Base-by-base conservation (phyloP, 2,329 filamentous ascomycete genomes). In the Kalmusia sp. region DNA sequence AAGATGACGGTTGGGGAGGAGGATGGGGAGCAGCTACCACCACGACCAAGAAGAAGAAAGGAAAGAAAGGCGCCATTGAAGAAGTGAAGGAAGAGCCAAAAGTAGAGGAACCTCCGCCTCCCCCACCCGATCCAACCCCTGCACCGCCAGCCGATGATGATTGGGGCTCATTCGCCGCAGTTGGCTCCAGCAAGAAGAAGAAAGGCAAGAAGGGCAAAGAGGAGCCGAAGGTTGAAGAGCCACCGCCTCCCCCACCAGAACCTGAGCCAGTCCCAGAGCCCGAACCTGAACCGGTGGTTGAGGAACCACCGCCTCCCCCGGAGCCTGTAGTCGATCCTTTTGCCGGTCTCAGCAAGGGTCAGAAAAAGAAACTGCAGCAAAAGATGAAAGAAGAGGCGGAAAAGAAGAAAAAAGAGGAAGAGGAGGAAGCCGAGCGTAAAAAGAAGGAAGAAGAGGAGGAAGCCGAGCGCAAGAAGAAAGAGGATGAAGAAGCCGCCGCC, bases 131-230 rank as follows among this genome's bases (percentile, higher is more conserved):
- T 37, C 71, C 74, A 2, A 71, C 69, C 25, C 74, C 76, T 21
- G 76, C 63, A 2, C 61, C 55, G 44, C 54, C 60, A 9, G 52
- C 49, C 17, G 71, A 66, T 21, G 71, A 75, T 30, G 65, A 67
- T 37, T 73, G 65, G 68, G 61, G 57, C 33, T 54, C 49, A 21
- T 73, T 66, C 65, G 65, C 58, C 8, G 51, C 61, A 3, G 63
- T 67, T 56, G 56, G 45, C 8, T 33, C 52, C 19, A 54, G 55
- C 46, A 63, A 68, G 49, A 65, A 68, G 49, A 77, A 76, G 59
- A 76, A 73, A 40, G 72, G 74, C 55, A 80, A 80, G 66, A 82
- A 84, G 69, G 77, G 77, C 48, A 69, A 43, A 58, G 67, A 25
- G 59, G 50, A 31, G 72, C 58, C 84, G 45, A 57, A 21, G 14